A percentile compares a stretch with the other conserved stretches of the same genome.
Conservation (phyloP, 306 rosid species). For the Acacia acuminata region DNA sequence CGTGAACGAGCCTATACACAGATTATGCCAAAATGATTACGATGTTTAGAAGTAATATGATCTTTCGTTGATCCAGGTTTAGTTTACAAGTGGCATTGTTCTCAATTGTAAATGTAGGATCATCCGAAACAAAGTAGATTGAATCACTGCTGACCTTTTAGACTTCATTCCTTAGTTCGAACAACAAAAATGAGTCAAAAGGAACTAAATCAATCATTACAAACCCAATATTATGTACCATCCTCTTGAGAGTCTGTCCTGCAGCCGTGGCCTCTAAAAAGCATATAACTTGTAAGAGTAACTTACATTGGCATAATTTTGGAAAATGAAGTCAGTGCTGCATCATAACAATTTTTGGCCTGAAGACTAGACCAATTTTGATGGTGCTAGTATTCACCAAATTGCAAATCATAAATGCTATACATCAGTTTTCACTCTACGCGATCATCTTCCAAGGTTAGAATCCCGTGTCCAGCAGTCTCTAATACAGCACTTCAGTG, state of each 20-base stretch:
- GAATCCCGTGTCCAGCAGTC: constrained; percentile 30
- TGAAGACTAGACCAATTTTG: constrained; percentile 28
- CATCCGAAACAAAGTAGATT: background rate
- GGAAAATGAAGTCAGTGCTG: constrained; percentile 10
- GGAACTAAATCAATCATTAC: constrained; percentile 16
- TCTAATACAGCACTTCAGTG: constrained; percentile 34
- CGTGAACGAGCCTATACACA: background rate
- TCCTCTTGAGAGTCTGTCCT: constrained; percentile 22
- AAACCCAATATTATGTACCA: constrained; percentile 32
- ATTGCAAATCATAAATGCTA: constrained; percentile 30
- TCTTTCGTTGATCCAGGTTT: background rate
- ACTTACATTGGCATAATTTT: constrained; percentile 20
- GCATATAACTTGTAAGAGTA: background rate
- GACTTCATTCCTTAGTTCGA: background rate
- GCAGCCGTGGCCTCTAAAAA: constrained; percentile 16
- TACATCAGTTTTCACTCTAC: background rate
- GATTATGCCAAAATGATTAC: background rate
- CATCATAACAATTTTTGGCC: constrained; percentile 26
- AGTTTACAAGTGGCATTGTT: background rate
- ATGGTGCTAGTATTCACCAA: constrained; percentile 33
- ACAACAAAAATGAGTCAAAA: constrained; percentile 1
- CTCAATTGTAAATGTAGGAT: background rate
- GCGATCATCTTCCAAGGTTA: constrained; percentile 40
- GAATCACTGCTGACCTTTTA: background rate
- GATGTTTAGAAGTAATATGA: background rate